Evolutionary conservation across 2,329 filamentous ascomycete genomes (phyloP), one percentile per base, ranked within the genome.

Genomic region (Aspergillus amoenus): DNA sequence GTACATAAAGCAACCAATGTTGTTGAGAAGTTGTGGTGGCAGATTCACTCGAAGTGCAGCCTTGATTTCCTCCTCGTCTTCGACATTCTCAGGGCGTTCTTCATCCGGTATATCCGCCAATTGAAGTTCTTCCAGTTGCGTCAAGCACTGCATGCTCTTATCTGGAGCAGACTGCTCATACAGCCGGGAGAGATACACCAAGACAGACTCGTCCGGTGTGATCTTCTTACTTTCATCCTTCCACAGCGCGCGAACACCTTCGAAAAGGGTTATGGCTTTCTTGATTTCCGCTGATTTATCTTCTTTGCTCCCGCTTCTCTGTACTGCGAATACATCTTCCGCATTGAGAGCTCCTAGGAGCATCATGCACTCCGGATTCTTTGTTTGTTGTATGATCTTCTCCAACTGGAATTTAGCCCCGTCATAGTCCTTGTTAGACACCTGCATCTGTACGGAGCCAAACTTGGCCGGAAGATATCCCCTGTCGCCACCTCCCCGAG

Each of bases 401-500:
- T 99, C 94, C 22, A 99, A 80, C 22, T 90, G 86, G 67, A 97
- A 89, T 73, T 97, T 97, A 24, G 94, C 94, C 59, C 94, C 93
- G 57, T 93, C 91, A 32, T 91, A 84, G 69, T 97, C 93, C 61
- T 89, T 87, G 74, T 88, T 90, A 53, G 93, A 73, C 21, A 96
- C 90, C 39, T 91, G 89, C 66, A 97, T 84, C 76, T 99, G 94
- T 2, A 94, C 93, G 18, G 88, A 85, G 55, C 94, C 95, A 69
- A 99, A 96, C 71, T 97, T 97, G 49, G 94, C 94, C 0, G 95
- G 94, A 48, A 97, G 80, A 67, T 91, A 97, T 44, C 94, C 93
- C 62, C 87, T 88, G 61, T 97, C 93, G n/a, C 89, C 83, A 42
- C 93, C 93, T 67, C 93, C 93, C 66, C 94, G 85, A 39, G 94